Conservation (phyloP, 2,329 filamentous ascomycete species). For the Bipolaris victoriae region DNA sequence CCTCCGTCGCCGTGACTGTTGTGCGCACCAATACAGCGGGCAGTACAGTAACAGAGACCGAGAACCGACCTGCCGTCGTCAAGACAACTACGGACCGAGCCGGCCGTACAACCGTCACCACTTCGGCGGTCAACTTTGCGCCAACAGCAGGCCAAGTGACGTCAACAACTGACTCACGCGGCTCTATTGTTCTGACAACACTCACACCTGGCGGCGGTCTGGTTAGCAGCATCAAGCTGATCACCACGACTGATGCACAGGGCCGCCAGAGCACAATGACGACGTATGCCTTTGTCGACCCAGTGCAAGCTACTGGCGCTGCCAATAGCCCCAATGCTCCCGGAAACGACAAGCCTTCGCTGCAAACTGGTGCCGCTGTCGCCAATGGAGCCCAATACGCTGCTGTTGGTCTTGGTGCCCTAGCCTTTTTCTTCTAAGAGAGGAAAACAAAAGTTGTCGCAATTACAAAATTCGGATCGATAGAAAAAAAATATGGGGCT, state of each 20-base stretch:
- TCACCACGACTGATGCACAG: conserved; percentile 42
- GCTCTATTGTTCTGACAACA: conserved; percentile 54
- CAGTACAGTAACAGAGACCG: conserved; percentile 45
- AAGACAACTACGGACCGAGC: conserved; percentile 48
- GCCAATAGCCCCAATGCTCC: not conserved
- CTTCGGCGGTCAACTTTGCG: conserved; percentile 40
- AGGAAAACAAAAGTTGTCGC: not conserved
- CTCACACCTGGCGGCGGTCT: conserved; percentile 53
- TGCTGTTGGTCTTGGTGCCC: conserved; percentile 42
- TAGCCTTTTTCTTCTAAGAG: conserved; percentile 36
- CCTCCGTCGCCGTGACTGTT: conserved; percentile 47
- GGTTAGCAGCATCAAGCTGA: conserved; percentile 50
- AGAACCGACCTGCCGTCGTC: conserved; percentile 48
- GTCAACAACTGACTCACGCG: conserved; percentile 51
- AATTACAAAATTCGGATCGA: no score
- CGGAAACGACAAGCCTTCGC: conserved; percentile 38
- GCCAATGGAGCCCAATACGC: conserved; percentile 25
- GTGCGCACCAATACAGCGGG: conserved; percentile 51
- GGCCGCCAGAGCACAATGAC: conserved; percentile 51
- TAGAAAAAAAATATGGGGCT: no score
- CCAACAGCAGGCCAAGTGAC: conserved; percentile 50
- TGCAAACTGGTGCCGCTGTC: conserved; percentile 49
- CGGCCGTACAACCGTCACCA: conserved; percentile 48
- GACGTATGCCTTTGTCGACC: conserved; percentile 52
- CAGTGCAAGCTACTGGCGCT: conserved; percentile 27